Conservation (phyloP, 371 early-diverging fungal species). For the Lichtheimia ornata region DNA sequence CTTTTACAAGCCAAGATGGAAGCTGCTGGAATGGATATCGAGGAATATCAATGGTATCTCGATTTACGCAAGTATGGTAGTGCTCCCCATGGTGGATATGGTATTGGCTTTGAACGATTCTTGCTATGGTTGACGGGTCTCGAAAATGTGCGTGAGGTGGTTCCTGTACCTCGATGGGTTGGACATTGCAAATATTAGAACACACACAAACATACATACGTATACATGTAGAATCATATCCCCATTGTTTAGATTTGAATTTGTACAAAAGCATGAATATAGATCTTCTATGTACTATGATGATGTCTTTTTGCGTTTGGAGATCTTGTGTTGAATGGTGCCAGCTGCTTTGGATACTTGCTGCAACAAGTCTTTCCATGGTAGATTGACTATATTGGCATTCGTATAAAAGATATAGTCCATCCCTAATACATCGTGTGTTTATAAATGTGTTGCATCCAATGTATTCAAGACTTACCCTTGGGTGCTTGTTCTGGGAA, state of each 20-base stretch:
- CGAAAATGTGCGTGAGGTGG: conserved; percentile 82
- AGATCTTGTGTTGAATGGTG: too few relatives aligned
- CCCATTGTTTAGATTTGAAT: too few relatives aligned
- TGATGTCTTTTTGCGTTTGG: too few relatives aligned
- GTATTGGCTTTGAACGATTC: conserved; percentile 90
- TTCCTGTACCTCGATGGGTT: conserved; percentile 76
- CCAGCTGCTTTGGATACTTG: not conserved
- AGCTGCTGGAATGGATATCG: conserved; percentile 57
- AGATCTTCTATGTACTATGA: too few relatives aligned
- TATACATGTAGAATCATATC: too few relatives aligned
- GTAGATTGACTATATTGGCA: not conserved
- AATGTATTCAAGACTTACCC: not conserved
- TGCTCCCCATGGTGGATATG: conserved; percentile 93
- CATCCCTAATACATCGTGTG: not conserved
- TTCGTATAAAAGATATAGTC: not conserved
- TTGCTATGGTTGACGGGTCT: conserved; percentile 80
- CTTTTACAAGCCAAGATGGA: conserved; percentile 59
- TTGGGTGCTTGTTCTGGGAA: not conserved
- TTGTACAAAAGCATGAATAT: too few relatives aligned
- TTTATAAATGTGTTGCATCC: not conserved
- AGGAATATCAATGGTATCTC: conserved; percentile 85
- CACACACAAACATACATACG: not conserved
- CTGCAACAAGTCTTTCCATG: not conserved
- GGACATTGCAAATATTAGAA: conserved; percentile 55
- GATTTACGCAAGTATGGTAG: conserved; percentile 84